Conservation (phyloP, 257 asterid genomes). For the Mentha longifolia region DNA sequence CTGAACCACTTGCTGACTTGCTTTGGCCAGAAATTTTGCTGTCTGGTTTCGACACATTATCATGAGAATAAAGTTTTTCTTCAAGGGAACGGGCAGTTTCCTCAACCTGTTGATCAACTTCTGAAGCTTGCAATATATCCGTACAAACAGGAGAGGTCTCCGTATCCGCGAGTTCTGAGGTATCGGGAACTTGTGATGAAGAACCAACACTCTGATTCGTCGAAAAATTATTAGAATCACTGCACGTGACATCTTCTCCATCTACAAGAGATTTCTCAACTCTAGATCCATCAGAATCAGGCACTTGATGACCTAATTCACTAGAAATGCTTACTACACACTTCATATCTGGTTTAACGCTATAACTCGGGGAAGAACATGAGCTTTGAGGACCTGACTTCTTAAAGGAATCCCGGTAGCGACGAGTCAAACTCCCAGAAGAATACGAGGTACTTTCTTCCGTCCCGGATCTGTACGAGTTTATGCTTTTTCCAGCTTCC, state of each 20-base stretch:
- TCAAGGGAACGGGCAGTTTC: constrained; percentile 31
- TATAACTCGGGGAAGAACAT: constrained; percentile 34
- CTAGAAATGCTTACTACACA: constrained; percentile 32
- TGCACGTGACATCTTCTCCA: constrained; percentile 25
- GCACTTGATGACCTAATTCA: constrained; percentile 25
- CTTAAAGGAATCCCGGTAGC: constrained; percentile 43
- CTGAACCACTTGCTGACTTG: constrained; percentile 39
- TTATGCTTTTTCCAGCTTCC: constrained; percentile 55
- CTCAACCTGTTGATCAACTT: constrained; percentile 36
- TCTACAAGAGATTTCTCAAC: constrained; percentile 24
- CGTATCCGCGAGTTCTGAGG: constrained; percentile 22
- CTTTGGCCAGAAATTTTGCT: constrained; percentile 33
- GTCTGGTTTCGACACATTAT: constrained; percentile 34
- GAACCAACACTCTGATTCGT: constrained; percentile 30
- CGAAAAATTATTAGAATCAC: constrained; percentile 34
- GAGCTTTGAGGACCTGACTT: constrained; percentile 43
- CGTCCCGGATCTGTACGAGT: constrained; percentile 41
- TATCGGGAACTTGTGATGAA: constrained; percentile 34
- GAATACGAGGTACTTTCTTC: constrained; percentile 59
- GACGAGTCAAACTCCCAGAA: constrained; percentile 32
- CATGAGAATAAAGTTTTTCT: constrained; percentile 39
- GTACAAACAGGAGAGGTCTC: constrained; percentile 28
- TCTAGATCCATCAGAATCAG: constrained; percentile 27
- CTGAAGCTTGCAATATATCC: constrained; percentile 33
- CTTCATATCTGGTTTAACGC: constrained; percentile 24